Percentiles rank a stretch among this genome's conserved stretches.
Evolutionary conservation across 225 moss, liverwort and hornwort genomes (phyloP).

Genomic region (Sphagnum tenellum): DNA sequence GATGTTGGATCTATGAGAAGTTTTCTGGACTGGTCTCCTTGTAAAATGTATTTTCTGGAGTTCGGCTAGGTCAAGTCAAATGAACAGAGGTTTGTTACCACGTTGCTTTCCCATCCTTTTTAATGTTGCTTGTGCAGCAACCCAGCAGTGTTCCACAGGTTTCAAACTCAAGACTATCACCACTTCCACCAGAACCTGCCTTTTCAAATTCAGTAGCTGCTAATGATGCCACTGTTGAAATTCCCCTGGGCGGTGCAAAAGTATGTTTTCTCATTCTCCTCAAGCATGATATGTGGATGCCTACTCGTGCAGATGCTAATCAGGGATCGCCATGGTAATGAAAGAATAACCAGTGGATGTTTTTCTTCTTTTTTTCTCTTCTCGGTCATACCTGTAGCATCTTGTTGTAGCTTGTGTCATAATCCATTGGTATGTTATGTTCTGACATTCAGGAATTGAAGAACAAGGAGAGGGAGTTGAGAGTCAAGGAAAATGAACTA

Average conservation of each 20-base stretch:
- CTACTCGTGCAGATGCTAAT: background rate
- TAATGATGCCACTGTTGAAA: slow-evolving; percentile 88
- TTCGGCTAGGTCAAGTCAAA: no score
- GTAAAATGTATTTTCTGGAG: no score
- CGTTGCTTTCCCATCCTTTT: no score
- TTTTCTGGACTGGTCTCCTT: no score
- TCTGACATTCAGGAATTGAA: slow-evolving; percentile 52
- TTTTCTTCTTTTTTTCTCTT: no score
- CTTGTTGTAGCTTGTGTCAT: no score
- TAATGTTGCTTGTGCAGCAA: slow-evolving; percentile 22
- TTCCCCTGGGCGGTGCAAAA: slow-evolving; percentile 78
- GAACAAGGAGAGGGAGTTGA: slow-evolving; percentile 78
- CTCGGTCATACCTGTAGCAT: no score
- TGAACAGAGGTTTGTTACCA: no score
- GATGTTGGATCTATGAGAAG: no score
- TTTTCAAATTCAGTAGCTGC: slow-evolving; percentile 45
- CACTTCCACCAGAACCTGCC: slow-evolving; percentile 85
- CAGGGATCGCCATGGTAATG: background rate
- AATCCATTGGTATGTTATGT: background rate
- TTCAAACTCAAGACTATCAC: slow-evolving; percentile 67
- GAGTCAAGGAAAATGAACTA: slow-evolving; percentile 73
- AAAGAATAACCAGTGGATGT: no score
- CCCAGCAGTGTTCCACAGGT: slow-evolving; percentile 69
- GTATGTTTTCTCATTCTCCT: slow-evolving; percentile 8
- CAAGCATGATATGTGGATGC: background rate